Conservation (phyloP, 2,329 filamentous ascomycete genomes). For the Aspergillus pseudoviridinutans region DNA sequence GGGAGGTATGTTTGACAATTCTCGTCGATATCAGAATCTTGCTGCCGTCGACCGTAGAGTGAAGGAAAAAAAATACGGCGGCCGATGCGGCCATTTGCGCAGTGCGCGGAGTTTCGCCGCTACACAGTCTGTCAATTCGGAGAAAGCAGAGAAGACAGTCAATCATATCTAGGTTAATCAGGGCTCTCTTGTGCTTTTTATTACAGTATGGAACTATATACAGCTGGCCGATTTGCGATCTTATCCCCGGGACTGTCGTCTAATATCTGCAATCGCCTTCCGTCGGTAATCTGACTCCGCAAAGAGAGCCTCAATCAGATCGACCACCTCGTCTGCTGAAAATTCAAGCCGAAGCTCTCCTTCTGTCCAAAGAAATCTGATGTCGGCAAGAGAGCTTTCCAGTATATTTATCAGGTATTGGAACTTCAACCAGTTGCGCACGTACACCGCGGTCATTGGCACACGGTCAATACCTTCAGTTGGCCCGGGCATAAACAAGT, state of each 20-base stretch:
- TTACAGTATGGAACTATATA: not conserved
- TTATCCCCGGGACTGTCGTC: conserved; percentile 28
- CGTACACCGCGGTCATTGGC: conserved; percentile 59
- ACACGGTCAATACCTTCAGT: conserved; percentile 32
- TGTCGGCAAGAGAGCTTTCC: conserved; percentile 60
- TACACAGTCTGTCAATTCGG: not conserved
- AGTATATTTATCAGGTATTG: conserved; percentile 62
- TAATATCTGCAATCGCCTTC: conserved; percentile 56
- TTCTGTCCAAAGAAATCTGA: conserved; percentile 62
- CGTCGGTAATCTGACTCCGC: conserved; percentile 58
- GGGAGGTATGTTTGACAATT: not conserved
- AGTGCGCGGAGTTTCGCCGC: conserved; percentile 31
- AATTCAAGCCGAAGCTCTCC: conserved; percentile 62
- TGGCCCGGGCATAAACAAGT: conserved; percentile 51
- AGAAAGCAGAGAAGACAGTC: not conserved
- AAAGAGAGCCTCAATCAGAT: conserved; percentile 61
- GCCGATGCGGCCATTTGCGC: conserved; percentile 38
- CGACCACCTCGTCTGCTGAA: conserved; percentile 57
- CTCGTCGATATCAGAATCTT: not conserved
- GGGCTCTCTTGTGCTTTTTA: not conserved
- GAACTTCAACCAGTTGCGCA: conserved; percentile 61
- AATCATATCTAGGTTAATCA: not conserved
- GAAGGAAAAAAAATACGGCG: conserved; percentile 40
- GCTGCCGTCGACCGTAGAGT: not conserved
- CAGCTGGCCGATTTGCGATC: not conserved